These are phyloP conservation scores for Globisporangium splendens DNA, from an alignment of 352 stramenopile species.

Conservation along the genomic window DNA sequence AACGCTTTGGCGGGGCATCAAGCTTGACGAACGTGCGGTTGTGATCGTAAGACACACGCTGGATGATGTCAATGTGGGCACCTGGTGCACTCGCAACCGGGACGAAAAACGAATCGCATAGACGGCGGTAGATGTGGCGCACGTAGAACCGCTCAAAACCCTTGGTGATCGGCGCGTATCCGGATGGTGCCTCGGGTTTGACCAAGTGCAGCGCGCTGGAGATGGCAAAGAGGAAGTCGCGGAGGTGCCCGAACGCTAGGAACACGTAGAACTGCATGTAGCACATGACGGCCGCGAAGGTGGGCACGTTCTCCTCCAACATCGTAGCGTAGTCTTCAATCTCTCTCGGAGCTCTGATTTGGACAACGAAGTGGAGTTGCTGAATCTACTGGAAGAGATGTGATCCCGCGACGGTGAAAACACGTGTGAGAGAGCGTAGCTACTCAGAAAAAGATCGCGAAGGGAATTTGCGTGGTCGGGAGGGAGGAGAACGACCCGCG, in stretches of 20 bases:
- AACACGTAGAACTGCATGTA: constrained; percentile 83
- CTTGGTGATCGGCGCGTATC: constrained; percentile 85
- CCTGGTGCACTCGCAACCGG: constrained; percentile 26
- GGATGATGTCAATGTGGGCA: constrained; percentile 84
- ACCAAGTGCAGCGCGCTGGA: constrained; percentile 30
- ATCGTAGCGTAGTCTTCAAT: constrained; percentile 14
- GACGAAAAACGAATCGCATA: constrained; percentile 59
- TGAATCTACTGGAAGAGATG: too few relatives aligned
- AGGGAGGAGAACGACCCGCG: too few relatives aligned
- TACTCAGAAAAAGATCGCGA: too few relatives aligned
- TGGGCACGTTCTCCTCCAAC: constrained; percentile 60
- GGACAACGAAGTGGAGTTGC: too few relatives aligned
- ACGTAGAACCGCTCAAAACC: constrained; percentile 95
- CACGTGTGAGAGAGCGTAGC: too few relatives aligned
- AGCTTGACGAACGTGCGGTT: constrained; percentile 26
- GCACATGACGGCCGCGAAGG: constrained; percentile 66
- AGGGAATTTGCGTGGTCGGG: too few relatives aligned
- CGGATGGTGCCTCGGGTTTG: constrained; percentile 8
- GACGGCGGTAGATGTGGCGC: constrained; percentile 89
- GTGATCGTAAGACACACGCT: constrained; percentile 48
- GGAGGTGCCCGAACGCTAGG: constrained; percentile 46
- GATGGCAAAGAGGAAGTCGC: constrained; percentile 24
- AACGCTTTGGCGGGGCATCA: constrained; percentile 27
- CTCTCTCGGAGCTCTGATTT: too few relatives aligned
- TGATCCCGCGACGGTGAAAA: too few relatives aligned